Evolutionary conservation across 805 yeast genomes (phyloP).

Genomic region (Hanseniaspora hatyaiensis): DNA sequence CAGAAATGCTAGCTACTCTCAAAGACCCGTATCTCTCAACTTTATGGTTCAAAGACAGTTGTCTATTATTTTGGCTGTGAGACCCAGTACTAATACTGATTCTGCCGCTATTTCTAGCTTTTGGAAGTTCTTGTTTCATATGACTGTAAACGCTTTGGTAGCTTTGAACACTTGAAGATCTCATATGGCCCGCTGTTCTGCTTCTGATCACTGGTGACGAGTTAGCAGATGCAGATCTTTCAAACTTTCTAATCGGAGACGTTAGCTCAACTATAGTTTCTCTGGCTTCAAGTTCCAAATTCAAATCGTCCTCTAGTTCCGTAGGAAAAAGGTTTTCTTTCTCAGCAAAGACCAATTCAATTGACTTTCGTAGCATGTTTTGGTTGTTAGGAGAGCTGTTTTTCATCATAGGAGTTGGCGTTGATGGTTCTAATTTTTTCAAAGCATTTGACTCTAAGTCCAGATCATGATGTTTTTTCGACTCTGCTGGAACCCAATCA

Average conservation of each 20-base stretch:
- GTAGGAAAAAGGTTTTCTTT: no score
- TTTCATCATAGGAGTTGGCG: slow-evolving; percentile 8
- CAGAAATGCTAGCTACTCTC: background rate
- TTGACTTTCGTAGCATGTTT: no score
- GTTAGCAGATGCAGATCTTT: background rate
- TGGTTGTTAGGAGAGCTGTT: no score
- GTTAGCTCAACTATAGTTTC: no score
- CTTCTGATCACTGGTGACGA: background rate
- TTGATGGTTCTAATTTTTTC: background rate
- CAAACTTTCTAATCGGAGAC: no score
- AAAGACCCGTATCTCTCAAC: background rate
- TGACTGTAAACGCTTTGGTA: slow-evolving; percentile 6
- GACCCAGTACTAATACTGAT: slow-evolving; percentile 10
- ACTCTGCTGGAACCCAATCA: slow-evolving; percentile 1
- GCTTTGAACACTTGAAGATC: slow-evolving; percentile 1
- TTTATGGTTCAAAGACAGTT: background rate
- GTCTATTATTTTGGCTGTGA: background rate
- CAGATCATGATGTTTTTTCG: no score
- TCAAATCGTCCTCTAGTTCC: no score
- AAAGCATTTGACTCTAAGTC: no score
- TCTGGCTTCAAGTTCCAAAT: no score
- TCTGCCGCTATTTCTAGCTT: slow-evolving; percentile 15
- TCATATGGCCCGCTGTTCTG: background rate
- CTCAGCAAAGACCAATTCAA: no score
- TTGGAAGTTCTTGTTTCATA: slow-evolving; percentile 11